Base-by-base conservation (phyloP, 2,329 filamentous ascomycete genomes). In the Fusarium veterinarium region DNA sequence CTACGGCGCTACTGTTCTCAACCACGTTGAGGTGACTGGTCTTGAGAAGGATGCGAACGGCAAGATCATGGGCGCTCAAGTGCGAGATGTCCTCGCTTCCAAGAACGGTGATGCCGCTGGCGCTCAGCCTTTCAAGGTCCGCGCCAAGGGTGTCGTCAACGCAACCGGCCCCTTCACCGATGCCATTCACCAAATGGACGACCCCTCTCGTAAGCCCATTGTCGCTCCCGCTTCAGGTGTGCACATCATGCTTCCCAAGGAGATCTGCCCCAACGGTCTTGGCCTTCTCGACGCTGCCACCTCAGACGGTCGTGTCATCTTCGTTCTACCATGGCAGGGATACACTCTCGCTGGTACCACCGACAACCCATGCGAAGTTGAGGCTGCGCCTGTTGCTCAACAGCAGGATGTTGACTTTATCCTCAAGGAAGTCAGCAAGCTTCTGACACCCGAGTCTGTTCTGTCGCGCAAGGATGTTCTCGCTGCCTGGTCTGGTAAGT, bases 261-360 rank as follows among this genome's bases (percentile, higher is more conserved):
- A 92, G 82, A 92, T 92, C 83, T 93, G 91, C 79, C 93, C 93
- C 59, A 88, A 91, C 60, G 90, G 93, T 79, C 95, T 95, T 91
- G 93, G 93, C 69, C 86, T 96, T 56, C 93, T 96, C 72, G 93
- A 95, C 76, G 93, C 93, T 44, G 95, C 93, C 6, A 72, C 70
- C 8, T 95, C 93, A 1, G 93, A 96, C 77, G 93, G 93, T n/a
- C 90, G 93, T 78, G 93, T 96, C 72, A 93, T 96, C 76, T 96
- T 96, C 86, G 94, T 96, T 81, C 86, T 96, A 58, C 93, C 93
- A 12, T 96, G 93, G 93, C 92, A 95, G 81, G 93, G 93, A 60
- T 93, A 93, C 84, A 95, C 93, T 11, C 93, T 96, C 69, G 93
- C 93, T 55, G 93, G 93, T 74, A 95, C 93, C 19, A 96, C 93